A percentile compares a stretch with the other conserved stretches of the same genome.
Conservation (phyloP, 192 early-diverging fungal species). For the Endogone sp. region DNA sequence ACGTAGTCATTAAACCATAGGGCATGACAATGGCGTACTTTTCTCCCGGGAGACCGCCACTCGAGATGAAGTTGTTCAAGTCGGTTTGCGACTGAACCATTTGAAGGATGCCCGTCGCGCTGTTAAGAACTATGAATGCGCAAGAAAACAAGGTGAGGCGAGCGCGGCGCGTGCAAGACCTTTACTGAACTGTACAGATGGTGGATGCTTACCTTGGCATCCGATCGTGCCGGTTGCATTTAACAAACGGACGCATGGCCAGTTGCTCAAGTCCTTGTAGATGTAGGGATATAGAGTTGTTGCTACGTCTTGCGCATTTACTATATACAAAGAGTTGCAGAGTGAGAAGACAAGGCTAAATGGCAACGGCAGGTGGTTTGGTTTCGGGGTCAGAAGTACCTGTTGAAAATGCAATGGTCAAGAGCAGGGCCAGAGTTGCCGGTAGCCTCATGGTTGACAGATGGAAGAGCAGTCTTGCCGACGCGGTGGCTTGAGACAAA, state of each 20-base stretch:
- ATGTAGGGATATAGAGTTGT: conserved; percentile 29
- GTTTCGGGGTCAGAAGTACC: too few species aligned
- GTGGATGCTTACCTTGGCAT: conserved; percentile 48
- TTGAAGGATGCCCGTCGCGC: conserved; percentile 55
- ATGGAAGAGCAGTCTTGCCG: too few species aligned
- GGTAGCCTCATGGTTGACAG: too few species aligned
- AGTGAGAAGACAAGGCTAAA: too few species aligned
- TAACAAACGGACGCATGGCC: conserved; percentile 54
- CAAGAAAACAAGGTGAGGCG: not conserved
- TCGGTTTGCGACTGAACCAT: conserved; percentile 39
- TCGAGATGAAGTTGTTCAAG: conserved; percentile 40
- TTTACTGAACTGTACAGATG: not conserved
- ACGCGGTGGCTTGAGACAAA: not conserved
- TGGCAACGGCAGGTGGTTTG: too few species aligned
- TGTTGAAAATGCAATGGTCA: too few species aligned
- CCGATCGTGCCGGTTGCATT: conserved; percentile 53
- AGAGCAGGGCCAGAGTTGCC: too few species aligned
- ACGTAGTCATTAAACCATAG: conserved; percentile 58
- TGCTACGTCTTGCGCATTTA: conserved; percentile 26
- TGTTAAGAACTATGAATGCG: conserved; percentile 21
- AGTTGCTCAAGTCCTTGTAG: conserved; percentile 41
- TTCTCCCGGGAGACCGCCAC: conserved; percentile 16
- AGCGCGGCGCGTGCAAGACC: not conserved
- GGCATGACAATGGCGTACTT: conserved; percentile 60
- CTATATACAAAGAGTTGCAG: too few species aligned